Conservation (phyloP, 495 filamentous ascomycete species). For the Hypoxylon fuscum region DNA sequence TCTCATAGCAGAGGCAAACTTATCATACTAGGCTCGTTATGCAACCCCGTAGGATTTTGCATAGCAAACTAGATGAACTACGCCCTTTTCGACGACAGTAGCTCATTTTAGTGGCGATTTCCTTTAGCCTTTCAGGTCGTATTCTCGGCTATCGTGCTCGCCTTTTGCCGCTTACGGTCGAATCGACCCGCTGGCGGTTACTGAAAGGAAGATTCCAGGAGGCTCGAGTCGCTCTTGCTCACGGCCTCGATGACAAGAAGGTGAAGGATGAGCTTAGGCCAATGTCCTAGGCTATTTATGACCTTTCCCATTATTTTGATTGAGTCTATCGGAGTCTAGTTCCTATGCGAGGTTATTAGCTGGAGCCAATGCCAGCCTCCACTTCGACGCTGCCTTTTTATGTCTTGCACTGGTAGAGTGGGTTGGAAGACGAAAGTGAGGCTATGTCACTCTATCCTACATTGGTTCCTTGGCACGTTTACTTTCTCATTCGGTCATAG, state of each 20-base stretch:
- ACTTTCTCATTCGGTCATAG: slow-evolving; percentile 30
- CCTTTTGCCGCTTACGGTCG: slow-evolving; percentile 37
- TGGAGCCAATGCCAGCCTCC: slow-evolving; percentile 44
- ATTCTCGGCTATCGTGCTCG: slow-evolving; percentile 43
- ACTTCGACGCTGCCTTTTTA: slow-evolving; percentile 41
- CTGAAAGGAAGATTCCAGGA: slow-evolving; percentile 37
- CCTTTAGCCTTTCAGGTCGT: slow-evolving; percentile 52
- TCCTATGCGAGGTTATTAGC: slow-evolving; percentile 42
- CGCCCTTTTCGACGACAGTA: slow-evolving; percentile 41
- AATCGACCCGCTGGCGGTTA: slow-evolving; percentile 46
- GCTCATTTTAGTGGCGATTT: slow-evolving; percentile 49
- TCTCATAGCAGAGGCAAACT: slow-evolving; percentile 45
- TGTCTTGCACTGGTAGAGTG: slow-evolving; percentile 42
- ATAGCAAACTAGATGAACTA: slow-evolving; percentile 49
- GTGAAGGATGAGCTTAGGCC: slow-evolving; percentile 39
- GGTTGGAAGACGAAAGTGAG: slow-evolving; percentile 43
- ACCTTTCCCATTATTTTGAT: slow-evolving; percentile 43
- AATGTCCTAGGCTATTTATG: slow-evolving; percentile 44
- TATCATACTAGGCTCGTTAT: slow-evolving; percentile 44
- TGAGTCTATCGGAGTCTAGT: slow-evolving; percentile 39
- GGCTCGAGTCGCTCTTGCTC: slow-evolving; percentile 39
- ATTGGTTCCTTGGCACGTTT: background rate
- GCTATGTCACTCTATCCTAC: background rate
- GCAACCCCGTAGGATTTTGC: slow-evolving; percentile 46
- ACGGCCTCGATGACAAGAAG: slow-evolving; percentile 32